Conservation (phyloP, 2,329 filamentous ascomycete genomes). For the Ciborinia camelliae region DNA sequence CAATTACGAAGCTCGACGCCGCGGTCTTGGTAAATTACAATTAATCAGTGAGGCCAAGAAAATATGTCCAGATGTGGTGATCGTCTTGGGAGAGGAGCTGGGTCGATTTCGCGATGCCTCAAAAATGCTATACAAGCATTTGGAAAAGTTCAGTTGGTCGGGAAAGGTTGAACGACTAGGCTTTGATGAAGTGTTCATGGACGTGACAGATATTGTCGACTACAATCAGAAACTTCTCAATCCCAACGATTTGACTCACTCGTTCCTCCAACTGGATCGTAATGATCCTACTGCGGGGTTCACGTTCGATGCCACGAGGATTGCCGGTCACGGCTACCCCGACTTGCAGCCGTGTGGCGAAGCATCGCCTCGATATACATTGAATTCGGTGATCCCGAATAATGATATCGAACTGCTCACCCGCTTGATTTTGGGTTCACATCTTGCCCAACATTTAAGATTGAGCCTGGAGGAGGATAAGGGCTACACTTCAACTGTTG, state of each 20-base stretch:
- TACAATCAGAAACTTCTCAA: constrained; percentile 78
- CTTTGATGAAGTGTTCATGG: constrained; percentile 74
- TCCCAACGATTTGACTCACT: constrained; percentile 55
- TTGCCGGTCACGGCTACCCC: constrained; percentile 54
- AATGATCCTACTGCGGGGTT: constrained; percentile 79
- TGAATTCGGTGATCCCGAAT: constrained; percentile 16
- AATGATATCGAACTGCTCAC: constrained; percentile 26
- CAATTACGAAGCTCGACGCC: constrained; percentile 84
- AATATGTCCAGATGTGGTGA: constrained; percentile 77
- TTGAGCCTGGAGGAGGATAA: constrained; percentile 68
- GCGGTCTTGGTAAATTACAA: constrained; percentile 78
- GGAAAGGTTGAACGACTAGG: constrained; percentile 75
- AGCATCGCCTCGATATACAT: not conserved
- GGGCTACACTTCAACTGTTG: constrained; percentile 84
- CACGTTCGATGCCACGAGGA: constrained; percentile 64
- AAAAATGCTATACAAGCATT: constrained; percentile 72
- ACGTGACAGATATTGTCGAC: constrained; percentile 81
- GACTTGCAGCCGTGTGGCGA: constrained; percentile 14
- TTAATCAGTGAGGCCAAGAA: constrained; percentile 76
- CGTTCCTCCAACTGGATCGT: constrained; percentile 76
- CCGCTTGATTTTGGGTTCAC: constrained; percentile 74
- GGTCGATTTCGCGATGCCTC: constrained; percentile 82
- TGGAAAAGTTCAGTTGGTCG: constrained; percentile 74
- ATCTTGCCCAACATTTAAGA: constrained; percentile 74
- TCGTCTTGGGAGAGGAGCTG: constrained; percentile 83